Base-by-base conservation (phyloP, 2,329 filamentous ascomycete species). In the Alternaria brassicicola region DNA sequence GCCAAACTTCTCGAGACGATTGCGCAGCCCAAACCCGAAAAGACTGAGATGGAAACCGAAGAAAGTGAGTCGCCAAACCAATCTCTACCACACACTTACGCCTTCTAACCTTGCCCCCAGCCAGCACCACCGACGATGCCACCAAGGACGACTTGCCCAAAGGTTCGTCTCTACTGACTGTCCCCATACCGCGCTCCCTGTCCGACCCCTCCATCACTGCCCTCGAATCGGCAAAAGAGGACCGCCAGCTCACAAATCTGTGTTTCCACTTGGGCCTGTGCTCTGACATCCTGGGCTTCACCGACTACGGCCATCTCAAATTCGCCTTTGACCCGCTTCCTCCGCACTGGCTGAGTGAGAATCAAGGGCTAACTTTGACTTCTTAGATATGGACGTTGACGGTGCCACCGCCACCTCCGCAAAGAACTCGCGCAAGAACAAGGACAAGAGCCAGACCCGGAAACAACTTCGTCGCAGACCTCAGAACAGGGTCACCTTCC, bases 1-100 rank as follows among this genome's bases (percentile, higher is more conserved):
- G 90, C 91, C 61, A 97, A 95, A 80, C 83, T 97, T 59, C 83
- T 93, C 72, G 92, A 93, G 76, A 78, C 96, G 68, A 90, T 90
- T 45, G 84, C 88, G 56, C 88, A 93, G 73, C 88, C 91, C 59
- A 92, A 90, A 76, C 88, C 90, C 48, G 73, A 77, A 53, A 74
- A 67, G 60, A 77, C 78, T 54, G 76, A 81, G 41, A 81, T 83
- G 67, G 80, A 83, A 39, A 80, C 80, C 59, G 77, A 78, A 51
- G 81, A 79, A 62, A 68, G 74, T 76, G 63, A 54, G 52, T 53
- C 33, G 41, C 47, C 23, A 50, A 23, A 25, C 53, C 26, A 6
- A 17, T 28, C 8, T 38, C n/a, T 8, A 15, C 9, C 19, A 31
- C 30, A 23, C 23, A 33, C n/a, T n/a, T n/a, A n/a, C 36, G 31